These are phyloP conservation scores for Endotrypanum monterogeii DNA, from an alignment of 208 protist species.

Conservation along the genomic window DNA sequence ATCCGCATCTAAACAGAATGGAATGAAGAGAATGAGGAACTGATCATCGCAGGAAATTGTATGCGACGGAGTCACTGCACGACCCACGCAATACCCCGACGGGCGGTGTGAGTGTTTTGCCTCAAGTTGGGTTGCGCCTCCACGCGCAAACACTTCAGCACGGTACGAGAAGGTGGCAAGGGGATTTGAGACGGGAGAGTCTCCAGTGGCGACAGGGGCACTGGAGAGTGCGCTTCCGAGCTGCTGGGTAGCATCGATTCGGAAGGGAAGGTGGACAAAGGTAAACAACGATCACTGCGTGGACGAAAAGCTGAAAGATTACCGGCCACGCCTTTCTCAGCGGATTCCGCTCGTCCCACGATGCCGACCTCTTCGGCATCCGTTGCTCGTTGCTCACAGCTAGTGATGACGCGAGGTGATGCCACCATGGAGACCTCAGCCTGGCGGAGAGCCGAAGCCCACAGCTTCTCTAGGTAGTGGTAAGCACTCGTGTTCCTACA, in stretches of 20 bases:
- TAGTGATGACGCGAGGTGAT: not conserved
- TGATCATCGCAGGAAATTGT: not conserved
- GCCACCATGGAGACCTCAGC: constrained; percentile 2
- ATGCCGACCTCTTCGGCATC: not conserved
- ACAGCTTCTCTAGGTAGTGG: constrained; percentile 20
- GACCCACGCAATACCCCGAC: constrained; percentile 57
- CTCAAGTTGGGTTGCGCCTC: constrained; percentile 39
- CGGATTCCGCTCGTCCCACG: not conserved
- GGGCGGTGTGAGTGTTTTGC: constrained; percentile 24
- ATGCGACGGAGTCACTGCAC: constrained; percentile 27
- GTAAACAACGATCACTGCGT: not conserved
- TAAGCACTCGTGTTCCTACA: constrained; percentile 16
- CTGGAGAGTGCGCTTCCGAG: not conserved
- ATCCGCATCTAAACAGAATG: not conserved
- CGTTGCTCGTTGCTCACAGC: not conserved
- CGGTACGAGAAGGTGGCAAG: not conserved
- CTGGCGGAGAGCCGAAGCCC: constrained; percentile 11
- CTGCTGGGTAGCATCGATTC: not conserved
- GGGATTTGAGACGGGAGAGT: not conserved
- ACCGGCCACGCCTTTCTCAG: not conserved
- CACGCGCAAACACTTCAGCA: constrained; percentile 16
- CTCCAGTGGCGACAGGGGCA: not conserved
- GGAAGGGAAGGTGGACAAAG: constrained; percentile 6
- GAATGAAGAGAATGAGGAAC: not conserved
- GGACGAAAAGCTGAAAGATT: not conserved